Evolutionary conservation across 495 filamentous ascomycete species (phyloP).

Genomic region (Aspergillus wentii): DNA sequence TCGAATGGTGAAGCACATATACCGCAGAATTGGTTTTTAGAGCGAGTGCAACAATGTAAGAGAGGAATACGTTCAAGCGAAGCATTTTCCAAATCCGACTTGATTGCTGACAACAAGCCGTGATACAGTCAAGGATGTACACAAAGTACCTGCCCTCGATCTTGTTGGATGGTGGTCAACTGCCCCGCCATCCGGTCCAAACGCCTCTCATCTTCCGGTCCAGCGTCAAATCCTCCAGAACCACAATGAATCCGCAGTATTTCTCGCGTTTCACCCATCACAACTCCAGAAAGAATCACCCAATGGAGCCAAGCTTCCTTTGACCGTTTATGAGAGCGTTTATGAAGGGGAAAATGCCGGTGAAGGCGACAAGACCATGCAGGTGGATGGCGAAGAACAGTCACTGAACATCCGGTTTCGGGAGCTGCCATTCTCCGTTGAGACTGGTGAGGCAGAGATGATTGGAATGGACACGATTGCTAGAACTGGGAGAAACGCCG

Average conservation of each 20-base stretch:
- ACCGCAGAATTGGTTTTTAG: slow-evolving; percentile 67
- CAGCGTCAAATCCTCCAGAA: slow-evolving; percentile 68
- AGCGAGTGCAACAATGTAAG: slow-evolving; percentile 80
- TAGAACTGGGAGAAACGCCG: slow-evolving; percentile 72
- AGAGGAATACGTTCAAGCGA: slow-evolving; percentile 7
- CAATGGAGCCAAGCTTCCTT: slow-evolving; percentile 73
- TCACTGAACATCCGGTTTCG: slow-evolving; percentile 65
- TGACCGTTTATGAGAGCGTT: slow-evolving; percentile 86
- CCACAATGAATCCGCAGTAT: slow-evolving; percentile 80
- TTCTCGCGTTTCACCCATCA: slow-evolving; percentile 78
- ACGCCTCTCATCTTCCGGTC: slow-evolving; percentile 60
- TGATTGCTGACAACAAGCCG: slow-evolving; percentile 7
- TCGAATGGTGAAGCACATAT: slow-evolving; percentile 49
- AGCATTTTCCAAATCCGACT: neutral
- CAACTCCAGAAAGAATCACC: slow-evolving; percentile 39
- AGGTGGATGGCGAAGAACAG: slow-evolving; percentile 59
- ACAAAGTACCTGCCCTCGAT: slow-evolving; percentile 76
- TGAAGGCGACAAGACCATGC: slow-evolving; percentile 66
- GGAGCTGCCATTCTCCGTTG: slow-evolving; percentile 78
- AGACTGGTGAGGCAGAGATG: slow-evolving; percentile 96
- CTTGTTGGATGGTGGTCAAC: slow-evolving; percentile 96
- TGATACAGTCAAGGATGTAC: slow-evolving; percentile 76
- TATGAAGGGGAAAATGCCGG: slow-evolving; percentile 57
- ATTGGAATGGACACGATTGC: slow-evolving; percentile 91
- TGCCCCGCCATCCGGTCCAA: slow-evolving; percentile 66